Percentiles rank a stretch among this genome's conserved stretches.
Evolutionary conservation across 1,284 basidiomycete species (phyloP).

Genomic region (Pseudozyma tsukubaensis): DNA sequence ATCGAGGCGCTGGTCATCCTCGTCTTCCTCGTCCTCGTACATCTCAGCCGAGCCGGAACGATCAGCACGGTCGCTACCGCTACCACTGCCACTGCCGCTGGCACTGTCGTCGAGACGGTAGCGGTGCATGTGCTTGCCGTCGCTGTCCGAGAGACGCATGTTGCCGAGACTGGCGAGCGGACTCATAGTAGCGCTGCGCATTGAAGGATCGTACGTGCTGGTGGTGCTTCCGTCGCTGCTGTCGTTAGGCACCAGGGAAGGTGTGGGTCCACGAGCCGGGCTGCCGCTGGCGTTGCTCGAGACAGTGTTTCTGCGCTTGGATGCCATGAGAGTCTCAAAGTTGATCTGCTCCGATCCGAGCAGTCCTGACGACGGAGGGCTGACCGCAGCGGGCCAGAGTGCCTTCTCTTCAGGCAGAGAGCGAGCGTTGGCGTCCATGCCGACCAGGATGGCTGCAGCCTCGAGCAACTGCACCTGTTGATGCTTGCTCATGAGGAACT

Average conservation of each 20-base stretch:
- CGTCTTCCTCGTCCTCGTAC: constrained; percentile 66
- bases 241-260: constrained; percentile 45
- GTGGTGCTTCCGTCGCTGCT: constrained; percentile 51
- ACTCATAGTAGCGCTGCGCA: constrained; percentile 48
- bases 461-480: constrained; percentile 97
- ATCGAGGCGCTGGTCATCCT: constrained; percentile 40
- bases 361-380: constrained; percentile 70
- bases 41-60: constrained; percentile 48
- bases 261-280: constrained; percentile 44
- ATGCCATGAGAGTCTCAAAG: constrained; percentile 67
- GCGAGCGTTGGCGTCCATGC: constrained; percentile 73
- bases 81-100: constrained; percentile 29
- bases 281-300: constrained; percentile 44
- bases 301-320: constrained; percentile 52
- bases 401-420: constrained; percentile 92
- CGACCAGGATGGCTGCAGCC: constrained; percentile 89
- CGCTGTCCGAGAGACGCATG: constrained; percentile 35
- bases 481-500: constrained; percentile 93
- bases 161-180: constrained; percentile 47
- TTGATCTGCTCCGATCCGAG: constrained; percentile 70
- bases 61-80: constrained; percentile 44
- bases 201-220: constrained; percentile 46
- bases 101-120: constrained; percentile 48
- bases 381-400: constrained; percentile 74
- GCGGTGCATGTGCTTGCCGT: constrained; percentile 22